A percentile compares a stretch with the other conserved stretches of the same genome.
Evolutionary conservation across 140 eudicot genomes (phyloP).

Genomic region (Flaveria floridana): DNA sequence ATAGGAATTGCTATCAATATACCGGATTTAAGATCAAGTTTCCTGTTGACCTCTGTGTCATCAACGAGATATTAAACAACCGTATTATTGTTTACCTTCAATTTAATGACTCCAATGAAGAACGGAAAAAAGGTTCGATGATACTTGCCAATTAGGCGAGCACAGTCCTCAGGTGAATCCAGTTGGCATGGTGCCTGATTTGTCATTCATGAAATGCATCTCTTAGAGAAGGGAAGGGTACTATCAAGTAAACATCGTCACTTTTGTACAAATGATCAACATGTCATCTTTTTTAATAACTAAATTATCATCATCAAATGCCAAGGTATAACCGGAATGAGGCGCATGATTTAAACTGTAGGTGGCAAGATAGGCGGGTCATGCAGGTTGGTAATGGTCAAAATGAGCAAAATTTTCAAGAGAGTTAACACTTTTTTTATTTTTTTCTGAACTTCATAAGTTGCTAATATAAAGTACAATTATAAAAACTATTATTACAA

Average conservation of each 20-base stretch:
- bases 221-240: conserved; percentile 20
- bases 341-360: neutral
- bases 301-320: neutral
- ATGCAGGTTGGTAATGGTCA: neutral
- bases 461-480: neutral
- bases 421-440: neutral
- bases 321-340: neutral
- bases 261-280: neutral
- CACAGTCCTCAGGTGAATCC: conserved; percentile 87
- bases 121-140: neutral
- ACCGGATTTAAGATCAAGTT: conserved; percentile 65
- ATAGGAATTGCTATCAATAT: conserved; percentile 84
- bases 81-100: neutral
- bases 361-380: neutral
- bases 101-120: conserved; percentile 5
- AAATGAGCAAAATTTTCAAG: conserved; percentile 1
- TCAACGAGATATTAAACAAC: conserved; percentile 15
- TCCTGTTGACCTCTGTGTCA: conserved; percentile 65
- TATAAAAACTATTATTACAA: neutral
- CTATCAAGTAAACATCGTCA: conserved; percentile 16
- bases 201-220: conserved; percentile 17
- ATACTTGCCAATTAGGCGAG: conserved; percentile 77
- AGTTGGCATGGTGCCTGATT: conserved; percentile 73
- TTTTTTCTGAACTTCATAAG: neutral
- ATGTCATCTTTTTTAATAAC: neutral